These are phyloP conservation scores for Psophocarpus tetragonolobus DNA, from an alignment of 306 rosid genomes.

Conservation along the genomic window DNA sequence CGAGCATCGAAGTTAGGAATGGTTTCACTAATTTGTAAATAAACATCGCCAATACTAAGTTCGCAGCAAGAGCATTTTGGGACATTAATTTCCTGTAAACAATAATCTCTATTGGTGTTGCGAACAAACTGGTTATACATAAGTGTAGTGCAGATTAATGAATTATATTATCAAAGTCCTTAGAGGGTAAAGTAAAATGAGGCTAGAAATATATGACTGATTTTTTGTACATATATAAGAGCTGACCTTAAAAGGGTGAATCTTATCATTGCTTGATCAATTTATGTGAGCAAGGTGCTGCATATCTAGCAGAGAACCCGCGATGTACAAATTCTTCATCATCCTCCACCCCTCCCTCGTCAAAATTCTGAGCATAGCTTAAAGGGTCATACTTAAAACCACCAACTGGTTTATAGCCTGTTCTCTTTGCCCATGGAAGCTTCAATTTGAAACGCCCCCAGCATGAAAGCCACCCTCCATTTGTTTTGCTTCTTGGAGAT, in stretches of 20 bases:
- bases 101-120: not conserved
- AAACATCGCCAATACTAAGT: not conserved
- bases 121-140: not conserved
- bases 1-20: not conserved
- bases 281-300: constrained; percentile 47
- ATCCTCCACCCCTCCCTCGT: constrained; percentile 58
- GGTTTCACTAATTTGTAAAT: not conserved
- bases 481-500: constrained; percentile 37
- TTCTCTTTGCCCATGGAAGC: constrained; percentile 56
- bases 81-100: not conserved
- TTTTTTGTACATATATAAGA: not conserved
- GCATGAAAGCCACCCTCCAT: constrained; percentile 54
- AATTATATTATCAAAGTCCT: too few relatives aligned
- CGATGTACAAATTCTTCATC: constrained; percentile 48
- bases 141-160: not conserved
- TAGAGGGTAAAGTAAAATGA: not conserved
- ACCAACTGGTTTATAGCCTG: constrained; percentile 30
- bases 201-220: not conserved
- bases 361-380: constrained; percentile 87
- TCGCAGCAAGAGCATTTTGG: not conserved
- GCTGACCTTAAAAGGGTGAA: constrained; percentile 8
- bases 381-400: constrained; percentile 67
- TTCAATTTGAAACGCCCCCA: constrained; percentile 73
- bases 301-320: constrained; percentile 75
- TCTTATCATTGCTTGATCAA: constrained; percentile 33